Evolutionary conservation across 2,329 filamentous ascomycete species (phyloP), one percentile per base, ranked within the genome.

Genomic region (Escovopsis sp.): DNA sequence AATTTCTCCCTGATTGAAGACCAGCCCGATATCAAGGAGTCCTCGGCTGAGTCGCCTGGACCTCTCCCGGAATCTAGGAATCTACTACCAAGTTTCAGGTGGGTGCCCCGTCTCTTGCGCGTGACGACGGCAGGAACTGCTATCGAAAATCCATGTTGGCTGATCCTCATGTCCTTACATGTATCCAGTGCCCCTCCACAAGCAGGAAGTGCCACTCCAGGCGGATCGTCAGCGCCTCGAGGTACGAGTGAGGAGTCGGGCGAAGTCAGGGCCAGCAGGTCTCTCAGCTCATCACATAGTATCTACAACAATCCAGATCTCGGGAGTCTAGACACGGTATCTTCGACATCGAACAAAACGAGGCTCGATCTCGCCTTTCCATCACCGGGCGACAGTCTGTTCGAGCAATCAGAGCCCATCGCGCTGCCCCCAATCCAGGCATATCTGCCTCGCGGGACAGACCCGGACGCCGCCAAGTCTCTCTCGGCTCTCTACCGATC

Each of bases 401-500:
- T 54, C 29, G 48, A 51, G 14, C 72, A 83, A 42, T 75, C 79
- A 11, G 78, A 86, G 29, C 66, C 77, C 3, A 70, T 96, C 27
- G 65, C 73, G 27, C 65, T 98, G n/a, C 90, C 90, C n/a, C 71
- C 77, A 34, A 92, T 98, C 46, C 75, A 83, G 42, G 66, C 72
- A 5, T 94, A 86, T 51, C 65, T 94, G 3, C 87, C 88, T 1
- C 60, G 62, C 3, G 80, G 82, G 37, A 93, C 87, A 6, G 90
- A 98, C 53, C 65, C 72, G 1, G 88, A 96, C 50, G 80, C 86
- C 7, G 87, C 86, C 18, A 82, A 82, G 48, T 87, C 86, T 4
- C 65, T 98, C 16, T 75, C 76, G 27, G 87, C 88, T 4, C 68
- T 96, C 17, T 98, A 98, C 53, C 76, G 86, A 34, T 90, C 88